Conservation (phyloP, 2,329 filamentous ascomycete genomes). For the Microdochium bolleyi region DNA sequence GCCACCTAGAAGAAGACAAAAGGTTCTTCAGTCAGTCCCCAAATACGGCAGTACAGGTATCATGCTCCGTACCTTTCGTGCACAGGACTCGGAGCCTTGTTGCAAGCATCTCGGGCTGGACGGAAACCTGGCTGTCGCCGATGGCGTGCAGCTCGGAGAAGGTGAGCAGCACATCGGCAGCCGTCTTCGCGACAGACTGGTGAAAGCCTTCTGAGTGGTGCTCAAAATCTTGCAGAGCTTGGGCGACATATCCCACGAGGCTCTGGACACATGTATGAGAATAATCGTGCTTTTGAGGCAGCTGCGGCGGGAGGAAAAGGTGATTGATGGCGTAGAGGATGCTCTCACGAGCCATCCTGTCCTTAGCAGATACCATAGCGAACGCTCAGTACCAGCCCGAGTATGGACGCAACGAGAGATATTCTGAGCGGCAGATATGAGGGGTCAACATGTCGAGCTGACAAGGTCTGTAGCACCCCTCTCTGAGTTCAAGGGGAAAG, state of each 20-base stretch:
- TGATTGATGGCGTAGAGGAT: background rate
- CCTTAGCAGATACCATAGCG: background rate
- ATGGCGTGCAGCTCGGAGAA: background rate
- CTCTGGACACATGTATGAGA: background rate
- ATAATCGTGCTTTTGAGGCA: background rate
- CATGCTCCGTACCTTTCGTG: background rate
- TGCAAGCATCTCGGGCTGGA: background rate
- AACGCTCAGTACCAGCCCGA: background rate
- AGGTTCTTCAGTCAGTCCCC: conserved; percentile 2
- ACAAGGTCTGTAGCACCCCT: background rate
- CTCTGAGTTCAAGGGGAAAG: background rate
- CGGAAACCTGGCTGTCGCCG: background rate
- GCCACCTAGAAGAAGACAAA: conserved; percentile 4
- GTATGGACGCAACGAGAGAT: background rate
- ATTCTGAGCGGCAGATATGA: background rate
- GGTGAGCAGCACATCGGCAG: background rate
- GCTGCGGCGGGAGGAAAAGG: background rate
- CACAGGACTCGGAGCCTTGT: background rate
- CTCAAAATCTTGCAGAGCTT: background rate
- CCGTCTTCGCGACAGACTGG: background rate
- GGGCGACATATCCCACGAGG: background rate
- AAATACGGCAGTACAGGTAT: conserved; percentile 1
- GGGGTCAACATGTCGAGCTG: background rate
- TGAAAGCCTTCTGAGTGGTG: background rate
- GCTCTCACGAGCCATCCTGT: background rate